phyloP scores from a whole-genome alignment of 1,139 yeast species.

The Yamadazyma aaseri region DNA sequence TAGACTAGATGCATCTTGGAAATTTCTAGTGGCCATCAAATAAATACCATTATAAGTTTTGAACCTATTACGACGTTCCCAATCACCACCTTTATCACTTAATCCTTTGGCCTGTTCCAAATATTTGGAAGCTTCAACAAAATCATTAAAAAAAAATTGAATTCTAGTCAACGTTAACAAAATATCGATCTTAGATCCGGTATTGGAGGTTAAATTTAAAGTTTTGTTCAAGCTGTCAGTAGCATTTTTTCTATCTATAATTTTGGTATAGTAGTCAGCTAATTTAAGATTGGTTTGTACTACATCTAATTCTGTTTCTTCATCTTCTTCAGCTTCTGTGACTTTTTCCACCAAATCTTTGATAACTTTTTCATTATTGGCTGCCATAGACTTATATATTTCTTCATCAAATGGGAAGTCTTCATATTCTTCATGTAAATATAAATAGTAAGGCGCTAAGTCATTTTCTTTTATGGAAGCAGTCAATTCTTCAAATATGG shows the following conservation, averaged over 20 bases:
- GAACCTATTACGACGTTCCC: conserved; percentile 96
- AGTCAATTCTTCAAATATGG: conserved; percentile 47
- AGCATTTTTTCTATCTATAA: conserved; percentile 82
- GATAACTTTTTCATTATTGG: conserved; percentile 55
- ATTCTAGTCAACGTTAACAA: conserved; percentile 77
- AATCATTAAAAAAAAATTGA: conserved; percentile 86
- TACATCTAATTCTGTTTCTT: conserved; percentile 85
- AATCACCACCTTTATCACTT: conserved; percentile 96
- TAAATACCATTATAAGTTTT: conserved; percentile 90
- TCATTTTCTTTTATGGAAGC: conserved; percentile 56
- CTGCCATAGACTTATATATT: conserved; percentile 50
- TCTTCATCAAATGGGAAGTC: conserved; percentile 58
- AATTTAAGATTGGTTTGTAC: conserved; percentile 75
- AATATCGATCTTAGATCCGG: conserved; percentile 89
- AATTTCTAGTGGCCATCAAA: conserved; percentile 80
- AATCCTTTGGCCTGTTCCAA: conserved; percentile 70
- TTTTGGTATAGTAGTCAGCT: conserved; percentile 84
- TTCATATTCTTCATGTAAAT: conserved; percentile 53
- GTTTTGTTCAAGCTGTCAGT: conserved; percentile 70
- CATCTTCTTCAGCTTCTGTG: conserved; percentile 76
- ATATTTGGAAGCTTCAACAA: conserved; percentile 64
- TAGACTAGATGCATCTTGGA: conserved; percentile 75
- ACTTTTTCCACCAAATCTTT: conserved; percentile 60
- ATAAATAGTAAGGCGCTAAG: conserved; percentile 83
- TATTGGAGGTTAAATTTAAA: conserved; percentile 74